Conservation (phyloP, 345 rosid genomes). For the Microthlaspi erraticum region DNA sequence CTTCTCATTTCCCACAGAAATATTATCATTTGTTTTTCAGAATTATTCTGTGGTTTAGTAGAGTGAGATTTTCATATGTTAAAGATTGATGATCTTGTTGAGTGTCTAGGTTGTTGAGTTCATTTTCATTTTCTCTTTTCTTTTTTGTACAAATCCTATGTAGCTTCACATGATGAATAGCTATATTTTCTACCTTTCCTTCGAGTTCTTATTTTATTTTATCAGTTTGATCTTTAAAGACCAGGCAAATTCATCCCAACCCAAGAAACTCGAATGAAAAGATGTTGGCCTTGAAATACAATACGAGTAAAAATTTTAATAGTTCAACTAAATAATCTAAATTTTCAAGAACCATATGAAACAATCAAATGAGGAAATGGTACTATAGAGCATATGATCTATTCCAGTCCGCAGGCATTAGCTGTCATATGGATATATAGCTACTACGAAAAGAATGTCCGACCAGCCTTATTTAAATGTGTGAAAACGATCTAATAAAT, state of each 20-base stretch:
- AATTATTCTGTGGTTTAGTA: constrained; percentile 16
- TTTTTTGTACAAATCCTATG: constrained; percentile 25
- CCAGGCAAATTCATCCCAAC: background rate
- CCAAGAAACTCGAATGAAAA: background rate
- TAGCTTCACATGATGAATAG: constrained; percentile 22
- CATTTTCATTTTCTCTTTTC: constrained; percentile 13
- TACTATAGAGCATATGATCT: constrained; percentile 1
- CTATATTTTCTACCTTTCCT: background rate
- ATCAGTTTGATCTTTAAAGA: background rate
- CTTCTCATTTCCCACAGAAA: constrained; percentile 44
- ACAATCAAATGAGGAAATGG: background rate
- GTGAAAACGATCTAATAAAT: constrained; percentile 21
- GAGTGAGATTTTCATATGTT: constrained; percentile 8
- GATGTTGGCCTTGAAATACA: background rate
- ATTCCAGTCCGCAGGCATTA: background rate
- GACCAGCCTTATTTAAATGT: background rate
- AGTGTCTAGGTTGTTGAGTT: constrained; percentile 27
- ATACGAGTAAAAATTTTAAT: background rate
- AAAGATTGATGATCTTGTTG: constrained; percentile 24
- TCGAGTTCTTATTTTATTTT: background rate
- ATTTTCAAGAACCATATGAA: background rate
- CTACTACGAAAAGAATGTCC: constrained; percentile 15
- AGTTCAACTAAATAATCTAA: background rate
- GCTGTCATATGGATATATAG: constrained; percentile 15
- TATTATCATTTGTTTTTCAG: background rate